phyloP scores from a whole-genome alignment of 2,329 filamentous ascomycete genomes.

The Sarocladiaceae sp. region DNA sequence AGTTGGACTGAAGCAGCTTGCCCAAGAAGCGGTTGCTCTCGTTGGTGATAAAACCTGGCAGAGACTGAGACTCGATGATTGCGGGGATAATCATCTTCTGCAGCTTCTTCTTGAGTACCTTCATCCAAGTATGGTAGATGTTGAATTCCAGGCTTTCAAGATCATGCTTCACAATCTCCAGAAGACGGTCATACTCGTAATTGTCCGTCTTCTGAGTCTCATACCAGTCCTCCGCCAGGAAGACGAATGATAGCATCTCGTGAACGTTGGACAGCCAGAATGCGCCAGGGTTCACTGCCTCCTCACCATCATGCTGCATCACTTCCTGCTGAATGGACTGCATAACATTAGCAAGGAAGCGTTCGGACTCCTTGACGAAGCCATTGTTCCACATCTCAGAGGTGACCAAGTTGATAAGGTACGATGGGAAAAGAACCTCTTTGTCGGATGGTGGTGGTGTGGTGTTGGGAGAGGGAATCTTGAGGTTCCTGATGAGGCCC shows the following conservation, averaged over 20 bases:
- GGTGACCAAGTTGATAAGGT: slow-evolving; percentile 97
- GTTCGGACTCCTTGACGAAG: slow-evolving; percentile 98
- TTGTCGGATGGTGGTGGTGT: slow-evolving; percentile 93
- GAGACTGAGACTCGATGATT: slow-evolving; percentile 97
- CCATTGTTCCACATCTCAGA: slow-evolving; percentile 99
- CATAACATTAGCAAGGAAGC: slow-evolving; percentile 98
- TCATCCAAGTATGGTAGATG: slow-evolving; percentile 99
- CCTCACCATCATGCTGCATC: slow-evolving; percentile 97
- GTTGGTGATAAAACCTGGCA: slow-evolving; percentile 97
- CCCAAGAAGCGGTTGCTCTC: slow-evolving; percentile 97
- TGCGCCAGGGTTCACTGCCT: slow-evolving; percentile 91
- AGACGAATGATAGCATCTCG: slow-evolving; percentile 99
- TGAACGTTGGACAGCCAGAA: slow-evolving; percentile 99
- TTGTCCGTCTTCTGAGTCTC: slow-evolving; percentile 99
- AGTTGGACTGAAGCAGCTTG: slow-evolving; percentile 88
- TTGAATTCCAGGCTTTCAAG: slow-evolving; percentile 98
- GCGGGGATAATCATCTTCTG: slow-evolving; percentile 99
- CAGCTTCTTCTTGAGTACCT: slow-evolving; percentile 97
- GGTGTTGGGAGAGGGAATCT: slow-evolving; percentile 84
- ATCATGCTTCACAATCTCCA: slow-evolving; percentile 99
- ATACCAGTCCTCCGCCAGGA: slow-evolving; percentile 98
- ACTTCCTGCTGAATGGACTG: slow-evolving; percentile 99
- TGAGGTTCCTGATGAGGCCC: slow-evolving; percentile 91
- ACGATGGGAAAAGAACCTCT: slow-evolving; percentile 96
- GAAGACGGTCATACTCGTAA: slow-evolving; percentile 93